Conservation (phyloP, 1,139 yeast genomes). For the Nakaseomyces uthaithaninus region DNA sequence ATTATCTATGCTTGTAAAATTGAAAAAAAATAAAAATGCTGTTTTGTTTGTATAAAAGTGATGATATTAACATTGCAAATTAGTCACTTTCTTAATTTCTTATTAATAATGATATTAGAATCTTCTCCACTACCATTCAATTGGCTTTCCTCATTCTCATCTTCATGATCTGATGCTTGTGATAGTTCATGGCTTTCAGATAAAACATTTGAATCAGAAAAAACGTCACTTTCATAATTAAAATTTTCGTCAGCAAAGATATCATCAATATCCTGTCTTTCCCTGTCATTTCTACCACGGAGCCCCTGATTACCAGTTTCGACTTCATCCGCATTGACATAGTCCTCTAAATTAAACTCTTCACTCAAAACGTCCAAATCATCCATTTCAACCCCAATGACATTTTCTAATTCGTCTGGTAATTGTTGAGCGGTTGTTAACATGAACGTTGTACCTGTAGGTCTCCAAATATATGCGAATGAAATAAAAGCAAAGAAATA, state of each 20-base stretch:
- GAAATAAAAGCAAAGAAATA: constrained; percentile 76
- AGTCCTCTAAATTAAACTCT: constrained; percentile 1
- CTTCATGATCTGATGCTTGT: background rate
- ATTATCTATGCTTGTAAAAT: too few relatives aligned
- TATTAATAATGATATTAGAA: background rate
- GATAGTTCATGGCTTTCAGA: background rate
- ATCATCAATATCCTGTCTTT: constrained; percentile 3
- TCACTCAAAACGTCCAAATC: constrained; percentile 44
- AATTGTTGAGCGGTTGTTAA: constrained; percentile 87
- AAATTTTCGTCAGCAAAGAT: constrained; percentile 4
- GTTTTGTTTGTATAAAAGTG: too few relatives aligned
- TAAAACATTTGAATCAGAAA: background rate
- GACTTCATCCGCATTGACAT: constrained; percentile 2
- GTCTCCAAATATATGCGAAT: constrained; percentile 88
- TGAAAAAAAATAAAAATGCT: too few relatives aligned
- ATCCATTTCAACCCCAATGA: constrained; percentile 64
- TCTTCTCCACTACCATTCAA: background rate
- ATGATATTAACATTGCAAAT: background rate
- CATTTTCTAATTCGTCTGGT: constrained; percentile 65
- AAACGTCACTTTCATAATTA: background rate
- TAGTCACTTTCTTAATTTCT: background rate
- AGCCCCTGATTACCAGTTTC: background rate
- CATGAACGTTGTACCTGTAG: constrained; percentile 86
- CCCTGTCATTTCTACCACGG: background rate
- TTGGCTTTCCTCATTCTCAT: background rate